Conservation (phyloP, 106 monocot species). For the Dendrobium huoshanense region DNA sequence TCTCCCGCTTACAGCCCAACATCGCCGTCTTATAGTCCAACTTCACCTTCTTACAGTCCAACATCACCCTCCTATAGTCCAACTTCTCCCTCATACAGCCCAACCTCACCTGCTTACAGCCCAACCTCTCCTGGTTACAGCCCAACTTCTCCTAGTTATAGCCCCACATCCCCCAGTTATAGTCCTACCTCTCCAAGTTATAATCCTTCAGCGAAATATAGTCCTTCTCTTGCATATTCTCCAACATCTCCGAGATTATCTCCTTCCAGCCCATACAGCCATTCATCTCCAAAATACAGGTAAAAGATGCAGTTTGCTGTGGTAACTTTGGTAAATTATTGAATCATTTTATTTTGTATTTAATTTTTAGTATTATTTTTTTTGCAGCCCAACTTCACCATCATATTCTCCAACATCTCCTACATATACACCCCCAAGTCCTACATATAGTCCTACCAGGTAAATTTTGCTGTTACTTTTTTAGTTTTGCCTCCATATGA, state of each 20-base stretch:
- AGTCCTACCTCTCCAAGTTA: slow-evolving; percentile 78
- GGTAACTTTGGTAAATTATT: not conserved
- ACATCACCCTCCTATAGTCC: slow-evolving; percentile 83
- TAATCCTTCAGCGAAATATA: slow-evolving; percentile 66
- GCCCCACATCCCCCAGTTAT: slow-evolving; percentile 69
- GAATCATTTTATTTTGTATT: not conserved
- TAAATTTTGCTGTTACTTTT: slow-evolving; percentile 14
- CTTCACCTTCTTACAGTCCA: slow-evolving; percentile 87
- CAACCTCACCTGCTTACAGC: slow-evolving; percentile 79
- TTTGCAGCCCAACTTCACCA: slow-evolving; percentile 78
- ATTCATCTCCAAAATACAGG: slow-evolving; percentile 88
- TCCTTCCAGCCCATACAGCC: slow-evolving; percentile 68
- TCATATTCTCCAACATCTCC: slow-evolving; percentile 95
- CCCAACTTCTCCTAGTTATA: slow-evolving; percentile 77
- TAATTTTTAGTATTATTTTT: not conserved
- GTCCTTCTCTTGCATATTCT: slow-evolving; percentile 23
- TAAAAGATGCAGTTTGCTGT: slow-evolving; percentile 13
- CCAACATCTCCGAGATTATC: slow-evolving; percentile 81
- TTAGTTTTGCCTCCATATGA: not conserved
- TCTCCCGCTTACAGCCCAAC: slow-evolving; percentile 81
- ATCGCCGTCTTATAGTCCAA: slow-evolving; percentile 80
- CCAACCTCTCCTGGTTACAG: slow-evolving; percentile 89
- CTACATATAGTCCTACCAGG: slow-evolving; percentile 93
- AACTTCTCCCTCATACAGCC: slow-evolving; percentile 75
- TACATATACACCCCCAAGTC: slow-evolving; percentile 68